Conservation (phyloP, 257 asterid genomes). For the Lycium barbarum region DNA sequence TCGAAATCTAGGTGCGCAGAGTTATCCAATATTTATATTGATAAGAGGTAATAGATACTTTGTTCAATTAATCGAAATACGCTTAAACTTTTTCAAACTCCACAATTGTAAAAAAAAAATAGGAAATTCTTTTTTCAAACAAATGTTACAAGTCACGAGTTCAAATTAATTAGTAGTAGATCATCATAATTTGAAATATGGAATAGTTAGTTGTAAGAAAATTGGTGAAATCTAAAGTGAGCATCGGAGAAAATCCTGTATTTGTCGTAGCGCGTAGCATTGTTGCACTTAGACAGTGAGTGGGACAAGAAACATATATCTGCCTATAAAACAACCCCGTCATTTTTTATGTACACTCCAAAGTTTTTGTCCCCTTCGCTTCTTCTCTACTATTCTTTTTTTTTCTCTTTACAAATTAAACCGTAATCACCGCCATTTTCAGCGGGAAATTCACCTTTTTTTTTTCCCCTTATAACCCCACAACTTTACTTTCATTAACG, state of each 20-base stretch:
- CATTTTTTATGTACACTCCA: constrained; percentile 57
- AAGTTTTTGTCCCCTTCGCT: constrained; percentile 55
- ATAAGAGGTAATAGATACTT: too few species aligned
- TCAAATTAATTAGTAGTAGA: too few species aligned
- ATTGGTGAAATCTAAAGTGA: neutral
- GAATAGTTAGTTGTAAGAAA: neutral
- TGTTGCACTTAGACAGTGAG: constrained; percentile 41
- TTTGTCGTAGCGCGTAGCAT: constrained; percentile 15
- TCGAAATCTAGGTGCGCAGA: too few species aligned
- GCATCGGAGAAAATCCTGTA: neutral
- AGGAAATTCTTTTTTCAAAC: too few species aligned
- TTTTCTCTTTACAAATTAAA: constrained; percentile 29
- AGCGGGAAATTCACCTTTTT: constrained; percentile 59
- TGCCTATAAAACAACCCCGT: constrained; percentile 37
- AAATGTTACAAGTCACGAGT: too few species aligned
- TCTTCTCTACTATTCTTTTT: neutral
- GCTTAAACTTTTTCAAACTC: too few species aligned
- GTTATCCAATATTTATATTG: too few species aligned
- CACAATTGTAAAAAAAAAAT: too few species aligned
- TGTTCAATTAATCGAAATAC: too few species aligned
- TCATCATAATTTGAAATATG: neutral
- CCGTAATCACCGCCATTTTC: constrained; percentile 74
- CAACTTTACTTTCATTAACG: neutral
- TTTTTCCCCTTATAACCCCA: neutral
- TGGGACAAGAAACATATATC: neutral